These are phyloP conservation scores for Cryptosporidium viatorum DNA, from an alignment of 169 alveolate species.

Conservation along the genomic window DNA sequence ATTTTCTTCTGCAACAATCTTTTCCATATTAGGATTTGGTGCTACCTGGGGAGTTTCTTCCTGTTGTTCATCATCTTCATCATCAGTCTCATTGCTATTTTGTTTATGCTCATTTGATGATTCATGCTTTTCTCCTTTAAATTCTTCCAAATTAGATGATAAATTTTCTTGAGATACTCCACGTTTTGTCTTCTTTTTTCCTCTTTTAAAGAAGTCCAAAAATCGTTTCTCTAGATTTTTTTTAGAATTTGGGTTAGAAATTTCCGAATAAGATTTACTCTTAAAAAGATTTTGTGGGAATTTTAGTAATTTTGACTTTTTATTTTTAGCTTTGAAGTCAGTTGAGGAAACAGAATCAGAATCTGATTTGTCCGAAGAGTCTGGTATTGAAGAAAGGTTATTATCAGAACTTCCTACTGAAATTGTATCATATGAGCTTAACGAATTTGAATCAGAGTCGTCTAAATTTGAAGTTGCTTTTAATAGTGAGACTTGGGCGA, in stretches of 20 bases:
- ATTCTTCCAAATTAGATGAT: no score
- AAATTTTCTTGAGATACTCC: background rate
- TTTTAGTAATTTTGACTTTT: background rate
- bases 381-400: background rate
- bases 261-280: background rate
- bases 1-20: background rate
- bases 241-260: background rate
- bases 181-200: background rate
- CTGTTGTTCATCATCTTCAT: background rate
- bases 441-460: background rate
- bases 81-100: background rate
- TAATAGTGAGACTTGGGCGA: background rate
- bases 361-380: background rate
- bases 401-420: background rate
- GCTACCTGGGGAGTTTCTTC: background rate
- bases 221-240: background rate
- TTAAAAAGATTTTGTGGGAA: background rate
- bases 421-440: background rate
- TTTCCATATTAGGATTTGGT: conserved; percentile 7
- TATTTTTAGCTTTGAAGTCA: background rate
- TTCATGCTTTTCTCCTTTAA: no score
- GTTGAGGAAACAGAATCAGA: background rate
- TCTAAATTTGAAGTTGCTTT: background rate
- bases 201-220: background rate
- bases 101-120: background rate